Conservation (phyloP, 805 yeast genomes). For the Saturnispora gosingensis region DNA sequence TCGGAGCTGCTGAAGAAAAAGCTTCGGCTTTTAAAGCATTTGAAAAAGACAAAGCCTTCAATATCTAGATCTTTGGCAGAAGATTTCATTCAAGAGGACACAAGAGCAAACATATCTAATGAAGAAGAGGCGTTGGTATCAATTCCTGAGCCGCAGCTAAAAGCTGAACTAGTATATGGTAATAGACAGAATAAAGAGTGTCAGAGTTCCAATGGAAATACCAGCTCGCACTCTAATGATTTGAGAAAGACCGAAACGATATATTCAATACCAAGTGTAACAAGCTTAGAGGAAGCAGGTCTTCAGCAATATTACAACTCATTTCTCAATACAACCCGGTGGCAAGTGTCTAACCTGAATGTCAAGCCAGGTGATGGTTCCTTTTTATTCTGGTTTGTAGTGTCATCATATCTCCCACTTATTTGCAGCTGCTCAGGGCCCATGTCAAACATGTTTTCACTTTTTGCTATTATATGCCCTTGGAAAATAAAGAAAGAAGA, state of each 20-base stretch:
- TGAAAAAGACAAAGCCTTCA: background rate
- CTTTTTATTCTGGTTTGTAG: conserved; percentile 45
- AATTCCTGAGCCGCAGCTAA: background rate
- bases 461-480: conserved; percentile 58
- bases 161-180: background rate
- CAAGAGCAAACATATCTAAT: background rate
- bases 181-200: background rate
- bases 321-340: conserved; percentile 21
- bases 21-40: conserved; percentile 7
- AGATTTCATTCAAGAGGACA: conserved; percentile 7
- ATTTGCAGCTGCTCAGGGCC: conserved; percentile 76
- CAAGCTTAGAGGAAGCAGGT: conserved; percentile 11
- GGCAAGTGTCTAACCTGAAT: conserved; percentile 25
- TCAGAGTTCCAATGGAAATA: background rate
- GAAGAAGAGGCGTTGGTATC: background rate
- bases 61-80: conserved; percentile 2
- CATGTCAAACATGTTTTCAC: conserved; percentile 61
- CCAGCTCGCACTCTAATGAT: background rate
- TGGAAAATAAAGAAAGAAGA: conserved; percentile 38
- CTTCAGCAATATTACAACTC: conserved; percentile 19
- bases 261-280: conserved; percentile 6
- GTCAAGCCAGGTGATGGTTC: conserved; percentile 27
- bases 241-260: background rate
- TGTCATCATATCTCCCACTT: conserved; percentile 65
- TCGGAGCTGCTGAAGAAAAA: background rate